Conservation (phyloP, 2,329 filamentous ascomycete species). For the Colletotrichum coccodes region DNA sequence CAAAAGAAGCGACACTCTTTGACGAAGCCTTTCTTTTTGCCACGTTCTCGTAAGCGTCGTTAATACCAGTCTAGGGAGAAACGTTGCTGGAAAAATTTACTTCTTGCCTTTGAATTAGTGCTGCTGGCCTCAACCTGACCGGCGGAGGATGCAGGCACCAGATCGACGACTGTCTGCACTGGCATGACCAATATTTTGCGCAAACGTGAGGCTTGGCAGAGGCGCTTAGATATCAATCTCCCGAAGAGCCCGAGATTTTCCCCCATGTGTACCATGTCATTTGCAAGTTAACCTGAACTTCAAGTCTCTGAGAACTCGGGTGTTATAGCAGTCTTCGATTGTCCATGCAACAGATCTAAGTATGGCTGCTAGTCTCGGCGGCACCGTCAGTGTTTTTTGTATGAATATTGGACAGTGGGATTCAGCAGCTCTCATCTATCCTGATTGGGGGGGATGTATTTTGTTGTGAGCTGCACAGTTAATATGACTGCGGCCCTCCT, state of each 20-base stretch:
- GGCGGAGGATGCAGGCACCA: neutral
- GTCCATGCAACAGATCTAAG: no score
- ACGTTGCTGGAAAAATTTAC: no score
- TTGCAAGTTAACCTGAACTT: no score
- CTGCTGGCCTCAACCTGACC: neutral
- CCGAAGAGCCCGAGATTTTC: neutral
- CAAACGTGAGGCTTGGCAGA: neutral
- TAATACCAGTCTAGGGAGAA: neutral
- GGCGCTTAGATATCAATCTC: no score
- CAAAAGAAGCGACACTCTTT: neutral
- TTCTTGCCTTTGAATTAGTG: neutral
- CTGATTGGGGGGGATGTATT: no score
- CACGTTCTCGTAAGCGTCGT: neutral
- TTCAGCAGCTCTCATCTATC: no score
- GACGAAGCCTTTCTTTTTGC: neutral
- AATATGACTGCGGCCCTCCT: neutral
- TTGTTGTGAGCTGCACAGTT: neutral
- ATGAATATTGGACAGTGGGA: no score
- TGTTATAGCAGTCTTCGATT: no score
- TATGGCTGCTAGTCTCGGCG: no score
- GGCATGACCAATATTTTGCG: neutral
- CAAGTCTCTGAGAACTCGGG: no score
- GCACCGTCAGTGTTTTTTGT: no score
- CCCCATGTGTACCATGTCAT: no score
- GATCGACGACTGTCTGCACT: neutral